These are phyloP conservation scores for Paraphoma sp. DNA, from an alignment of 2,329 filamentous ascomycete species.

Conservation along the genomic window DNA sequence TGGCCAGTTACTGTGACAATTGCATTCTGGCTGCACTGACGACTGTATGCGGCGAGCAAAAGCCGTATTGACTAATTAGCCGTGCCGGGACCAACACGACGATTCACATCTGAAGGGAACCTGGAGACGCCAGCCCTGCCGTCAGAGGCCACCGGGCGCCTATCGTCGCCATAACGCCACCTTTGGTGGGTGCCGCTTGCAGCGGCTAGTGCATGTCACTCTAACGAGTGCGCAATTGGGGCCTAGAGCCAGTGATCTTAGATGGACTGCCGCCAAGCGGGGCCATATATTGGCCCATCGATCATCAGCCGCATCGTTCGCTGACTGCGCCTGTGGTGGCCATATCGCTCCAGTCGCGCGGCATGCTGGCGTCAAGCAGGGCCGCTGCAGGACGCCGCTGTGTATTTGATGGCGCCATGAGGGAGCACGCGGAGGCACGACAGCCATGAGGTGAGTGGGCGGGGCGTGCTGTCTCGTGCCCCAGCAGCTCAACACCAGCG, in stretches of 20 bases:
- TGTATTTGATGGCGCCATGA: slow-evolving; percentile 26
- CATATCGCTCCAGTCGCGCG: slow-evolving; percentile 19
- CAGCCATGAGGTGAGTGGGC: slow-evolving; percentile 9
- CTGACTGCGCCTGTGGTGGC: slow-evolving; percentile 24
- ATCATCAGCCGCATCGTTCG: slow-evolving; percentile 49
- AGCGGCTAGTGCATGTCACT: slow-evolving; percentile 45
- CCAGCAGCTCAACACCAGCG: slow-evolving; percentile 27
- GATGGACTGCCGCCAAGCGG: slow-evolving; percentile 47
- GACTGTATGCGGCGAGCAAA: slow-evolving; percentile 20
- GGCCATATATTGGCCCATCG: slow-evolving; percentile 45
- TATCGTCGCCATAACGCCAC: slow-evolving; percentile 44
- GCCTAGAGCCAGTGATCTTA: slow-evolving; percentile 47
- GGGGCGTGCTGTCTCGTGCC: slow-evolving; percentile 33
- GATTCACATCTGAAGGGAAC: slow-evolving; percentile 13
- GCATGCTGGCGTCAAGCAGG: slow-evolving; percentile 25
- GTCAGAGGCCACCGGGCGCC: slow-evolving; percentile 29
- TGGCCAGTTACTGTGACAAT: slow-evolving; percentile 26
- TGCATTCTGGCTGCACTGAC: slow-evolving; percentile 14
- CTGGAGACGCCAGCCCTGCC: slow-evolving; percentile 41
- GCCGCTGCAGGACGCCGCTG: slow-evolving; percentile 14
- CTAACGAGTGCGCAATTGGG: slow-evolving; percentile 40
- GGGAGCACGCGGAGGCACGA: neutral
- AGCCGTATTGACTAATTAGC: slow-evolving; percentile 42
- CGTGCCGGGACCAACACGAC: slow-evolving; percentile 33
- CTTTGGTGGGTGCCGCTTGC: slow-evolving; percentile 42